These are phyloP conservation scores for Lentinus polychrous DNA, from an alignment of 1,284 basidiomycete genomes.

Conservation along the genomic window DNA sequence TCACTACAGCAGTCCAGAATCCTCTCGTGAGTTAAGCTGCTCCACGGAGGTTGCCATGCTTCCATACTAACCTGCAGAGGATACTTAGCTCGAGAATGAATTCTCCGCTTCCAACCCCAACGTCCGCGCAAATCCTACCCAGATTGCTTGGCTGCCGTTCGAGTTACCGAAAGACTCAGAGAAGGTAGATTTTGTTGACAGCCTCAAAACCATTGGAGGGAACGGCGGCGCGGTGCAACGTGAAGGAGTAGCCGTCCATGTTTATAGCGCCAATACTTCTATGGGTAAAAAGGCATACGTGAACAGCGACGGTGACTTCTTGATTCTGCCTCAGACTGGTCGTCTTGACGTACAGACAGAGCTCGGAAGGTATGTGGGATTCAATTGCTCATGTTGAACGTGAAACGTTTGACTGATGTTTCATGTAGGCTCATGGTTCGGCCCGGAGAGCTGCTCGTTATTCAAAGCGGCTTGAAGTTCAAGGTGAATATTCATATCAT, in stretches of 20 bases:
- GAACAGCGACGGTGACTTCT: slow-evolving; percentile 7
- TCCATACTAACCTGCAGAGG: no score
- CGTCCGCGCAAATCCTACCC: slow-evolving; percentile 2
- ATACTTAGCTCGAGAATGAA: slow-evolving; percentile 1
- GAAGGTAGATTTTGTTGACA: slow-evolving; percentile 5
- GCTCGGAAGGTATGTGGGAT: slow-evolving; percentile 1
- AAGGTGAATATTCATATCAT: slow-evolving; percentile 31
- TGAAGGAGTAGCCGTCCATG: slow-evolving; percentile 4
- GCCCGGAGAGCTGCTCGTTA: slow-evolving; percentile 56
- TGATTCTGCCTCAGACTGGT: slow-evolving; percentile 3
- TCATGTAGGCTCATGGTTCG: slow-evolving; percentile 41
- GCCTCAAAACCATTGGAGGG: slow-evolving; percentile 5
- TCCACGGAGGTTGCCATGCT: not conserved
- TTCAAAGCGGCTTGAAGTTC: slow-evolving; percentile 63
- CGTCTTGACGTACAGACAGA: slow-evolving; percentile 7
- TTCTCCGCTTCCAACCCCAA: slow-evolving; percentile 6
- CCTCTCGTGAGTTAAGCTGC: not conserved
- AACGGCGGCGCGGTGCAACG: slow-evolving; percentile 1
- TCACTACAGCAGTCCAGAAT: not conserved
- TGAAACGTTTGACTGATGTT: not conserved
- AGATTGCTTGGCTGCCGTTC: slow-evolving; percentile 4
- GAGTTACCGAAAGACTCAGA: not conserved
- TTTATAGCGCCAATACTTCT: slow-evolving; percentile 4
- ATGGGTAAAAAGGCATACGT: slow-evolving; percentile 7
- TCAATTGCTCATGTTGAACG: not conserved